Evolutionary conservation across 1,139 yeast genomes (phyloP).

Genomic region (Scheffersomyces illinoinensis): DNA sequence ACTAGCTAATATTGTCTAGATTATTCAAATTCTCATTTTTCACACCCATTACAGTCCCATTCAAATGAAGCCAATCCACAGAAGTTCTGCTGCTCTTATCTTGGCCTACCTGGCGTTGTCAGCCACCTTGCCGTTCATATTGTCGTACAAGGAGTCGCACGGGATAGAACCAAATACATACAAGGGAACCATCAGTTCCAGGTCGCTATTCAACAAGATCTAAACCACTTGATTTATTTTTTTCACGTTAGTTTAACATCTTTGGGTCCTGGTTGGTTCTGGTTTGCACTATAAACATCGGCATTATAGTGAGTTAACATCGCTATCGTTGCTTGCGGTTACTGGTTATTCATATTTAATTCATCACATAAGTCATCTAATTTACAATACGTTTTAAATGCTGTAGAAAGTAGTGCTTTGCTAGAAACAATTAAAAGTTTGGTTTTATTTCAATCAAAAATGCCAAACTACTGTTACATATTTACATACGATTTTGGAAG

Average conservation of each 20-base stretch:
- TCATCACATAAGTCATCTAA: neutral
- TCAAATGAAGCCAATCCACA: slow-evolving; percentile 8
- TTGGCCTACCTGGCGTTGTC: slow-evolving; percentile 44
- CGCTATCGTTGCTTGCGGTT: neutral
- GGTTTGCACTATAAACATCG: neutral
- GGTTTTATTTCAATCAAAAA: no score
- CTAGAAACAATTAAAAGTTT: no score
- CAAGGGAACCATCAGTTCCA: slow-evolving; percentile 39
- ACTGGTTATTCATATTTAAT: neutral
- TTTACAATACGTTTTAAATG: neutral
- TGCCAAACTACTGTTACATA: no score
- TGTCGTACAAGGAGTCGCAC: slow-evolving; percentile 42
- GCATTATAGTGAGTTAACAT: neutral
- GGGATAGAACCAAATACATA: slow-evolving; percentile 16
- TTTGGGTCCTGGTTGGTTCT: neutral
- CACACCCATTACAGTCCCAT: slow-evolving; percentile 6
- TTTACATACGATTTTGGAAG: no score
- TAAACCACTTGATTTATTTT: slow-evolving; percentile 8
- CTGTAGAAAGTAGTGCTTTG: neutral
- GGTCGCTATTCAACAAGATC: slow-evolving; percentile 43
- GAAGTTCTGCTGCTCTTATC: slow-evolving; percentile 29
- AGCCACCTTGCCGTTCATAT: slow-evolving; percentile 43
- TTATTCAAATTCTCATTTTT: neutral
- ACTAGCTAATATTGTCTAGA: neutral
- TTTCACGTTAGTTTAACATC: neutral